These are phyloP conservation scores for Leishmania tropica DNA, from an alignment of 208 protist genomes.

Conservation along the genomic window DNA sequence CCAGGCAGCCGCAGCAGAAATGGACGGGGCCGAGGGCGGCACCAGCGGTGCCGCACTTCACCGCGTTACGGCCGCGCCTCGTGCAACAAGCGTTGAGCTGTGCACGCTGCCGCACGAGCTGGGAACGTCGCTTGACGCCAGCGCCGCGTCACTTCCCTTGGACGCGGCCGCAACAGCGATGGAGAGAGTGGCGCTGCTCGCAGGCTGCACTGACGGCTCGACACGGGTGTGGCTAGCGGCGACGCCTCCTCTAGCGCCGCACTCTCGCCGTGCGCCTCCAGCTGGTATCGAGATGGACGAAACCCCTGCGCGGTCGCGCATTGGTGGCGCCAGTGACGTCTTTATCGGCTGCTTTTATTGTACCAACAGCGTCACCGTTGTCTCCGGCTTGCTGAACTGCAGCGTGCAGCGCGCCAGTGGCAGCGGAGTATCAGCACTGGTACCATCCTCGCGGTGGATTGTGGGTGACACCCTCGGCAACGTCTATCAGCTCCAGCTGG, in stretches of 20 bases:
- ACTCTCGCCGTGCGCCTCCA: background rate
- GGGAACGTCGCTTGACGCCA: background rate
- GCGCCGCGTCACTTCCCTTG: background rate
- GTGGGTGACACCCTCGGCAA: slow-evolving; percentile 75
- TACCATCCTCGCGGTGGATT: slow-evolving; percentile 36
- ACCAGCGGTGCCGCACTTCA: slow-evolving; percentile 5
- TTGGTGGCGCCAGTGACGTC: background rate
- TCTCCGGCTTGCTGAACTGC: background rate
- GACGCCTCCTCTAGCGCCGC: background rate
- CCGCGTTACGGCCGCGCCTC: background rate
- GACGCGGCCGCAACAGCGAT: background rate
- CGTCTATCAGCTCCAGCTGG: slow-evolving; percentile 68
- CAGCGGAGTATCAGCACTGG: background rate
- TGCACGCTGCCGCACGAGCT: slow-evolving; percentile 12
- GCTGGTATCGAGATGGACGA: background rate
- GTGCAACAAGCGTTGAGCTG: slow-evolving; percentile 21
- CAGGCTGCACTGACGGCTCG: slow-evolving; percentile 38
- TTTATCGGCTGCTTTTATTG: slow-evolving; percentile 4
- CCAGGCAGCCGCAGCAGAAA: background rate
- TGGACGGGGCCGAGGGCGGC: background rate
- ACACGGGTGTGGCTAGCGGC: slow-evolving; percentile 23
- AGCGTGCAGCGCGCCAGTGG: background rate
- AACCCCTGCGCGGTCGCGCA: background rate
- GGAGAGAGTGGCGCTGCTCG: slow-evolving; percentile 22
- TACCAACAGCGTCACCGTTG: background rate